Conservation (phyloP, 1,284 basidiomycete genomes). For the Wolfiporia cocos region DNA sequence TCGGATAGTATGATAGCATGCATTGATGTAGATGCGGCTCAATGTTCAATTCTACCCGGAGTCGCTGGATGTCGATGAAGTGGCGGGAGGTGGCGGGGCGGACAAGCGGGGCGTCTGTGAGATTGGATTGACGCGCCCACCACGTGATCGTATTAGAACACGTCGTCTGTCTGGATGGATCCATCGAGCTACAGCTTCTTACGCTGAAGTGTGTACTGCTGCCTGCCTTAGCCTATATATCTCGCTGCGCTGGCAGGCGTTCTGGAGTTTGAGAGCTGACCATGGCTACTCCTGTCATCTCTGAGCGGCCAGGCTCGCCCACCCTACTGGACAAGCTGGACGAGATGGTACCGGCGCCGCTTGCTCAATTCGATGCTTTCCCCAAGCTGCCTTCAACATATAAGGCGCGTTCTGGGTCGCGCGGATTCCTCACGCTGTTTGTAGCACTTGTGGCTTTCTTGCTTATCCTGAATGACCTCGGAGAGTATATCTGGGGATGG, state of each 20-base stretch:
- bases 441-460: slow-evolving; percentile 68
- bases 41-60: too few relatives aligned
- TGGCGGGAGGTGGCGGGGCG: too few relatives aligned
- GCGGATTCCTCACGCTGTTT: slow-evolving; percentile 85
- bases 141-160: slow-evolving; percentile 5
- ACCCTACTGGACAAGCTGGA: slow-evolving; percentile 52
- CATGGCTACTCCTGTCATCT: too few relatives aligned
- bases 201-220: too few relatives aligned
- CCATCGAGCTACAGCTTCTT: too few relatives aligned
- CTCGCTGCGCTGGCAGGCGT: slow-evolving; percentile 7
- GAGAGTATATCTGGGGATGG: slow-evolving; percentile 90
- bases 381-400: slow-evolving; percentile 89
- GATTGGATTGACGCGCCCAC: background rate
- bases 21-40: too few relatives aligned
- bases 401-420: slow-evolving; percentile 77
- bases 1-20: too few relatives aligned
- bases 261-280: too few relatives aligned
- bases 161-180: slow-evolving; percentile 2
- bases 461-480: slow-evolving; percentile 81
- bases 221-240: background rate
- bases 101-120: too few relatives aligned
- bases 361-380: slow-evolving; percentile 75
- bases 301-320: slow-evolving; percentile 18
- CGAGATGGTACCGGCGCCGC: slow-evolving; percentile 44
- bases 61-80: too few relatives aligned